Percentiles rank a stretch among this genome's conserved stretches.
These are phyloP conservation scores for Pseudogymnoascus sp. DNA, from an alignment of 2,329 filamentous ascomycete genomes.

Conservation along the genomic window DNA sequence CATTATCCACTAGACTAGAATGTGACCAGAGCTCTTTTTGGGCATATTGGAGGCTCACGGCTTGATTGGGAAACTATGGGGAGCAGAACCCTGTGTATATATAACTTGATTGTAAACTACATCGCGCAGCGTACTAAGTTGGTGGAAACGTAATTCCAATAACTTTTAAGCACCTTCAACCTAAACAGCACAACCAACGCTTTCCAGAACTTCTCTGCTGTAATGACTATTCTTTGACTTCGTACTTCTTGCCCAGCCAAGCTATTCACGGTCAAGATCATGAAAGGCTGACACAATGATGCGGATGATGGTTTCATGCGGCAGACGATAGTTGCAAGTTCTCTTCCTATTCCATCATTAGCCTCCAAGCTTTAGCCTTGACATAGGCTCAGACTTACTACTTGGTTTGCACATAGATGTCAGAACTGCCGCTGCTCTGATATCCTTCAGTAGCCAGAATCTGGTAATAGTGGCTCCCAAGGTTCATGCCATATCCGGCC, in stretches of 20 bases:
- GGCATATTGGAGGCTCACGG: neutral
- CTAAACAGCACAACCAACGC: neutral
- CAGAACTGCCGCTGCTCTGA: constrained; percentile 40
- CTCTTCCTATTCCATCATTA: neutral
- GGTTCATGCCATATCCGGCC: constrained; percentile 37
- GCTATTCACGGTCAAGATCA: too few relatives aligned
- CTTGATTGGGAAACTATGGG: neutral
- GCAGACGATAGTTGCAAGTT: neutral
- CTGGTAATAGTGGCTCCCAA: constrained; percentile 45
- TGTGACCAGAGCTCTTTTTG: constrained; percentile 34
- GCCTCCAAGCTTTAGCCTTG: constrained; percentile 35
- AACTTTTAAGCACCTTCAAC: neutral
- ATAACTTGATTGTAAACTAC: neutral
- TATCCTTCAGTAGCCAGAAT: constrained; percentile 50
- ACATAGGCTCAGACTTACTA: constrained; percentile 32
- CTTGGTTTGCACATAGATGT: constrained; percentile 26
- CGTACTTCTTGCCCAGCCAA: neutral
- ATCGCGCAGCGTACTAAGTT: too few relatives aligned
- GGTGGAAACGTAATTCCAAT: neutral
- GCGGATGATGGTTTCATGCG: neutral
- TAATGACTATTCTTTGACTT: neutral
- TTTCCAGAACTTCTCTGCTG: neutral
- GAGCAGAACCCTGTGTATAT: neutral
- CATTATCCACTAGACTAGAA: constrained; percentile 2
- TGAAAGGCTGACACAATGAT: neutral